Percentiles rank a stretch among this genome's conserved stretches.
Conservation (phyloP, 2,329 filamentous ascomycete species). For the Trichocomaceae sp. region DNA sequence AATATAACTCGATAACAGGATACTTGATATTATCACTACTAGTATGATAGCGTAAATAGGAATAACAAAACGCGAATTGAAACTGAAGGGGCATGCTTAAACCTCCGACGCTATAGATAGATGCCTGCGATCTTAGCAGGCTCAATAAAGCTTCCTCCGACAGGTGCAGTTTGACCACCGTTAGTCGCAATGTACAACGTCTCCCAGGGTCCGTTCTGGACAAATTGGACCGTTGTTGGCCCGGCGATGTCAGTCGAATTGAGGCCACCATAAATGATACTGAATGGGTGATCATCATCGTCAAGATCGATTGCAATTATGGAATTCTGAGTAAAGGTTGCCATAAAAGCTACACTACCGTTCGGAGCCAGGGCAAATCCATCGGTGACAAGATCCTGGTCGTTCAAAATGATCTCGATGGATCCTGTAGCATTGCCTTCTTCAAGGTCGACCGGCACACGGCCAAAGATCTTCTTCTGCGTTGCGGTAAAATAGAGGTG, state of each 20-base stretch:
- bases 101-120: neutral
- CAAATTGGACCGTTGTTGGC: slow-evolving; percentile 16
- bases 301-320: slow-evolving; percentile 13
- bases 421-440: slow-evolving; percentile 15
- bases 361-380: slow-evolving; percentile 16
- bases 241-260: slow-evolving; percentile 15
- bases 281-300: slow-evolving; percentile 4
- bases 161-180: slow-evolving; percentile 12
- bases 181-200: slow-evolving; percentile 16
- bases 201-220: slow-evolving; percentile 8
- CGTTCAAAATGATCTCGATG: slow-evolving; percentile 14
- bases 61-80: neutral
- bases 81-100: neutral
- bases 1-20: neutral
- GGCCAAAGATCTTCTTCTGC: slow-evolving; percentile 16
- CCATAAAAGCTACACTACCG: slow-evolving; percentile 16
- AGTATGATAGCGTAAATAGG: neutral
- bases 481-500: slow-evolving; percentile 18
- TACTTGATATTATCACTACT: neutral
- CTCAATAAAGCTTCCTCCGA: slow-evolving; percentile 12
- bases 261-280: slow-evolving; percentile 6
- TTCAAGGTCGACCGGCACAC: slow-evolving; percentile 15
- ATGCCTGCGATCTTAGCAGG: slow-evolving; percentile 13
- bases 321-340: slow-evolving; percentile 14
- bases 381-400: slow-evolving; percentile 13